A percentile compares a stretch with the other conserved stretches of the same genome.
Conservation (phyloP, 768 basidiomycete species). For the Terana coerulea region DNA sequence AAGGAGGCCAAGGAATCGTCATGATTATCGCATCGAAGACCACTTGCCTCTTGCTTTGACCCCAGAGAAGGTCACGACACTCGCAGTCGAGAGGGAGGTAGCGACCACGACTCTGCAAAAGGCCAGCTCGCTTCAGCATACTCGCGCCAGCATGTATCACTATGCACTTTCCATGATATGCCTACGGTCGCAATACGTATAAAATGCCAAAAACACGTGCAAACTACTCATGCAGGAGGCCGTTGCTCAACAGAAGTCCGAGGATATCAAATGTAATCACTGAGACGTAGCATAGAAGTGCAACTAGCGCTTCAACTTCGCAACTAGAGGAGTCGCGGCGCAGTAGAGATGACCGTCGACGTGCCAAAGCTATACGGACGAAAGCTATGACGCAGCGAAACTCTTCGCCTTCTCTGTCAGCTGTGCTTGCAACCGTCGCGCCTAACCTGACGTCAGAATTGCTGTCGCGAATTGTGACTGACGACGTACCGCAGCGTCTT, state of each 20-base stretch:
- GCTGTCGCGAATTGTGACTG: neutral
- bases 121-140: neutral
- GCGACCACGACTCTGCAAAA: slow-evolving; percentile 4
- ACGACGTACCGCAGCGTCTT: slow-evolving; percentile 72
- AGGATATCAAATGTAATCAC: too few species aligned
- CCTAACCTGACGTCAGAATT: slow-evolving; percentile 35
- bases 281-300: too few species aligned
- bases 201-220: slow-evolving; percentile 27
- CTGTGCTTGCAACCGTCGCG: slow-evolving; percentile 62
- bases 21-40: slow-evolving; percentile 19
- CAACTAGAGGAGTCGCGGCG: neutral
- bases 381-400: neutral
- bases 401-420: slow-evolving; percentile 38
- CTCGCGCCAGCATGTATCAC: slow-evolving; percentile 5
- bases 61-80: neutral
- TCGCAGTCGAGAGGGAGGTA: slow-evolving; percentile 10
- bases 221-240: slow-evolving; percentile 13
- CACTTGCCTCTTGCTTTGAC: neutral
- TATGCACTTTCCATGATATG: slow-evolving; percentile 6
- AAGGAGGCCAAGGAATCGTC: slow-evolving; percentile 53
- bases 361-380: too few species aligned
- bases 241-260: too few species aligned
- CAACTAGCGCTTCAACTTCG: neutral
- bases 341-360: neutral
- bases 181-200: slow-evolving; percentile 16